Evolutionary conservation across 2,329 filamentous ascomycete genomes (phyloP), one percentile per base, ranked within the genome.

Genomic region (Arthrobotrys entomopaga): DNA sequence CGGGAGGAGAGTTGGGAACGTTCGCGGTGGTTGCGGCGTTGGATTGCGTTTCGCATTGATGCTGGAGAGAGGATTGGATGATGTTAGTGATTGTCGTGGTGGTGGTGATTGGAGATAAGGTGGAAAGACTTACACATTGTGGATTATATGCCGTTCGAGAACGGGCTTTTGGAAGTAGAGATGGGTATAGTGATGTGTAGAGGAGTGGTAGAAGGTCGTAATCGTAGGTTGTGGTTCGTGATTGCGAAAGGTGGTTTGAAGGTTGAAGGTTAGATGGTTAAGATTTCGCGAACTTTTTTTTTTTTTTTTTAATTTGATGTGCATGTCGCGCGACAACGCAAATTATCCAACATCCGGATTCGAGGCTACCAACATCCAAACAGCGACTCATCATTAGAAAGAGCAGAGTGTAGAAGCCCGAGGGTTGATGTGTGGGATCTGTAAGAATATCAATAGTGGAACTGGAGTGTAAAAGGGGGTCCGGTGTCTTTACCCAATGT

Each of bases 11-110:
- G 91, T 82, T 98, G 95, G 40, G 91, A 91, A 79, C 95, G 90
- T 85, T 98, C 95, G 78, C 90, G 88, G 83, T 98, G 94, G 78
- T 92, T 90, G 80, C 92, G 92, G 82, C 92, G 88, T 78, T 92
- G 78, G 73, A 93, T 87, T 81, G 86, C 85, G 79, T 88, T 88
- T 76, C 86, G 84, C 81, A 88, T 85, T 1, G 87, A 87, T 38
- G 86, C 87, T 86, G 87, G n/a, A n/a, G n/a, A n/a, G n/a, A n/a
- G n/a, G n/a, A n/a, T n/a, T n/a, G n/a, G n/a, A n/a, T n/a, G n/a
- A n/a, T 86, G 34, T n/a, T 40, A 43, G 26, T 24, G 48, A 42
- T 40, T 66, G 5, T 15, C 20, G 26, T 57, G n/a, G 54, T 34
- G 20, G 22, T 10, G 16, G 19, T 16, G 22, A 20, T 13, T 7